Conservation (phyloP, 306 rosid genomes). For the Trifolium dubium region DNA sequence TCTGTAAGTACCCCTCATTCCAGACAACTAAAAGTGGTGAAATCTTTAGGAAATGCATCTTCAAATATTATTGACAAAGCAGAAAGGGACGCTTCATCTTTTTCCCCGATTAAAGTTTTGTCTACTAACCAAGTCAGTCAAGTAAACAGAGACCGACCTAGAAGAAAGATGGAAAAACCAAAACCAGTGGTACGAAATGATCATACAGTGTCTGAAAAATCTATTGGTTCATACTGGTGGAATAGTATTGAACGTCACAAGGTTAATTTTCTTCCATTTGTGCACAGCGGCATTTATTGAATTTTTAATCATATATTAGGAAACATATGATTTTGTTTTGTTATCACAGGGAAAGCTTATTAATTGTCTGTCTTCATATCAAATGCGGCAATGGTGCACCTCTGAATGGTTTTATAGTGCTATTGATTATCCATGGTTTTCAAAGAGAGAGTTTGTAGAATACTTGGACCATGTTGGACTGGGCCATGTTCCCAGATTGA, state of each 20-base stretch:
- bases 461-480: constrained; percentile 94
- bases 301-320: constrained; percentile 27
- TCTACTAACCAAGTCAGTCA: constrained; percentile 52
- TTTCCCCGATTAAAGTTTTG: constrained; percentile 52
- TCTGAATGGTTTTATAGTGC: constrained; percentile 99
- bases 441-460: constrained; percentile 89
- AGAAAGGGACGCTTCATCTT: constrained; percentile 54
- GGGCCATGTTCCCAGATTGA: constrained; percentile 93
- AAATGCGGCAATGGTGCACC: constrained; percentile 80
- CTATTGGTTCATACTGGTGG: constrained; percentile 39
- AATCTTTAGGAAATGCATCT: constrained; percentile 53
- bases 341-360: constrained; percentile 70
- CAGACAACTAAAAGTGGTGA: constrained; percentile 56
- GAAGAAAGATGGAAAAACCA: constrained; percentile 63
- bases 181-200: constrained; percentile 52
- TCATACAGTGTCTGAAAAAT: constrained; percentile 44
- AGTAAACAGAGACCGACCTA: constrained; percentile 57
- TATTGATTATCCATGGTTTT: constrained; percentile 96
- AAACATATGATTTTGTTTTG: constrained; percentile 10
- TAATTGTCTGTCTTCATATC: constrained; percentile 69
- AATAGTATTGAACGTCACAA: constrained; percentile 48
- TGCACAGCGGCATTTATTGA: constrained; percentile 34
- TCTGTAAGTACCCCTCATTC: constrained; percentile 57
- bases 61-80: constrained; percentile 52
- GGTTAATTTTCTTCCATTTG: constrained; percentile 52